Conservation (phyloP, 805 yeast genomes). For the Wickerhamiella galacta region DNA sequence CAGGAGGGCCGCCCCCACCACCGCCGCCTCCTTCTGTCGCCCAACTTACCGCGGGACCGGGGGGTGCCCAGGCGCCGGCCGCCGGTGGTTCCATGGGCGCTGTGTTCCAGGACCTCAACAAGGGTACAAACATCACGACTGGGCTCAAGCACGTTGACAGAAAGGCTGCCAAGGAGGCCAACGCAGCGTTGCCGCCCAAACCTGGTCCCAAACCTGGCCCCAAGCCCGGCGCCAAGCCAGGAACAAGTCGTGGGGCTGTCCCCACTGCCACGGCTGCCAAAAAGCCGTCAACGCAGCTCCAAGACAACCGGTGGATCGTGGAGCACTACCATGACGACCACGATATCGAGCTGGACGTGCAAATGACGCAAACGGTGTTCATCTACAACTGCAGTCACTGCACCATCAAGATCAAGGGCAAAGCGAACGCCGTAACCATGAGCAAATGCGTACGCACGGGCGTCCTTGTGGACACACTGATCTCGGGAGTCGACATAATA, state of each 20-base stretch:
- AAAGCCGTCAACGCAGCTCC: slow-evolving; percentile 51
- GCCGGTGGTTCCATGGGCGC: slow-evolving; percentile 53
- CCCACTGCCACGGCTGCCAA: slow-evolving; percentile 25
- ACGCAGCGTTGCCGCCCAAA: slow-evolving; percentile 48
- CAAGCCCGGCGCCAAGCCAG: slow-evolving; percentile 6
- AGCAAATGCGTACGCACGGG: slow-evolving; percentile 59
- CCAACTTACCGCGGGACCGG: slow-evolving; percentile 27
- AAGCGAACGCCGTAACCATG: slow-evolving; percentile 74
- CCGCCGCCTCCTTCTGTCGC: slow-evolving; percentile 77
- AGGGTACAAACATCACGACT: slow-evolving; percentile 71
- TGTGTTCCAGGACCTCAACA: slow-evolving; percentile 76
- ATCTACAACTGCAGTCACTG: slow-evolving; percentile 64
- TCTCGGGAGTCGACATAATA: slow-evolving; percentile 77
- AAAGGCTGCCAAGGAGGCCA: slow-evolving; percentile 70
- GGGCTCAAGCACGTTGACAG: slow-evolving; percentile 85
- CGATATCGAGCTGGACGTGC: slow-evolving; percentile 59
- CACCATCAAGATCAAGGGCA: slow-evolving; percentile 74
- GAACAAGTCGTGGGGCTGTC: slow-evolving; percentile 10
- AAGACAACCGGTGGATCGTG: slow-evolving; percentile 79
- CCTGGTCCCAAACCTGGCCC: slow-evolving; percentile 31
- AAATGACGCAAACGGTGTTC: slow-evolving; percentile 74
- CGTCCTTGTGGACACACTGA: slow-evolving; percentile 65
- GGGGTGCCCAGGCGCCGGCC: slow-evolving; percentile 5
- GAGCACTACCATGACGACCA: slow-evolving; percentile 55
- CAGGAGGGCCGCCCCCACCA: slow-evolving; percentile 52